Base-by-base conservation (phyloP, 2,329 filamentous ascomycete species). In the Zymoseptoria brevis region DNA sequence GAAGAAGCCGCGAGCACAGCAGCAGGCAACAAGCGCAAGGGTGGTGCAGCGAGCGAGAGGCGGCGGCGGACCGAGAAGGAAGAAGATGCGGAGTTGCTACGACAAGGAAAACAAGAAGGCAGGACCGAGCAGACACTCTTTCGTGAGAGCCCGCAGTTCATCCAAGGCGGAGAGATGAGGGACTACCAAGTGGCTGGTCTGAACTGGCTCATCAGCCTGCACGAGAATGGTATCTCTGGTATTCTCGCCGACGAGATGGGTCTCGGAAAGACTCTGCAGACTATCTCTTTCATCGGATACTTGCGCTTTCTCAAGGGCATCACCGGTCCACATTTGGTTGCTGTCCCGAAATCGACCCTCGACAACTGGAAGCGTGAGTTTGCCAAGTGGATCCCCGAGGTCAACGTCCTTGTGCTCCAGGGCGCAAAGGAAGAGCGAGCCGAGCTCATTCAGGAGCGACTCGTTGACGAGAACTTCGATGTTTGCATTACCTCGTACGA, bases 341-440 rank as follows among this genome's bases (percentile, higher is more conserved):
- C 84, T 4, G 94, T 99, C 4, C 94, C 94, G 50, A 99, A 99
- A 73, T 97, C 94, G 11, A 99, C 94, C 0, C 83, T 99, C 6
- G 93, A 99, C 77, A 99, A 99, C 75, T 99, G 94, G 94, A 90
- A 92, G 76, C 86, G 94, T 68, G 94, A 99, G 73, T 97, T 97
- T 72, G 83, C 83, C 57, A 89, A 80, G 71, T 99, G 94, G 94
- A 96, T 93, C 1, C 94, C 94, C 0, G 94, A 97, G 61, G 89
- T 97, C 68, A 90, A 96, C 68, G 90, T 97, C 22, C 78, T 99
- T 45, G 90, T 99, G 9, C 81, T 99, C 7, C 94, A 97, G 73
- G 94, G 94, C 64, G 89, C 88, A 63, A 99, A 99, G 74, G 94
- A 99, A 8, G 91, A 96, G 75, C 89, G 94, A 51, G 84, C 91